Evolutionary conservation across 305 asterid genomes (phyloP).

Genomic region (Coffea humblotiana): DNA sequence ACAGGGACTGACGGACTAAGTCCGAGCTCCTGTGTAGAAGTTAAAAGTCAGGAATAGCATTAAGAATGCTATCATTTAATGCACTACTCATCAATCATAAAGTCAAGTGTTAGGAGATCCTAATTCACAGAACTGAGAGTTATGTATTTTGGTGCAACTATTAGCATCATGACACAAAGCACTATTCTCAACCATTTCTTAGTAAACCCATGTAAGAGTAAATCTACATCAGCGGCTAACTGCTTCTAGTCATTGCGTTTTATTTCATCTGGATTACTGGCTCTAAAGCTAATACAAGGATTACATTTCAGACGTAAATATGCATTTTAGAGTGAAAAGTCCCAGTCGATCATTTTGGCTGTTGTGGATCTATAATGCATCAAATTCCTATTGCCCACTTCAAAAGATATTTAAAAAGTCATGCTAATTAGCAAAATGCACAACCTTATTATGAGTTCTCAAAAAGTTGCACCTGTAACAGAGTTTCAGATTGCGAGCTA

Average conservation of each 20-base stretch:
- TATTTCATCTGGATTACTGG: background rate
- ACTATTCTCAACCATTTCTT: background rate
- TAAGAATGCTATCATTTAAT: background rate
- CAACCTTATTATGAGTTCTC: background rate
- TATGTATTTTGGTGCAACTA: background rate
- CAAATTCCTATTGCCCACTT: background rate
- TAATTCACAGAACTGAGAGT: background rate
- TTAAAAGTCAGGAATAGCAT: background rate
- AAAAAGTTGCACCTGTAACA: background rate
- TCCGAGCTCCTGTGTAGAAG: conserved; percentile 73
- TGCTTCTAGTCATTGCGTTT: background rate
- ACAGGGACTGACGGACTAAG: conserved; percentile 86
- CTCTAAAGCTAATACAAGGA: background rate
- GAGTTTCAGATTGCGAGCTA: background rate
- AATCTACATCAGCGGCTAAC: background rate
- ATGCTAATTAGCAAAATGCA: background rate
- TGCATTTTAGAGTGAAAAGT: background rate
- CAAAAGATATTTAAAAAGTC: background rate
- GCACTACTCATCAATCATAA: background rate
- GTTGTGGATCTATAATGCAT: no score
- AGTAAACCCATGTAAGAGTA: background rate
- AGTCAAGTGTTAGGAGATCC: background rate
- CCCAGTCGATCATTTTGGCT: background rate
- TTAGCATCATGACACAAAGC: background rate
- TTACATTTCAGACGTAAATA: background rate